Conservation (phyloP, 768 basidiomycete genomes). For the Russula sp. region DNA sequence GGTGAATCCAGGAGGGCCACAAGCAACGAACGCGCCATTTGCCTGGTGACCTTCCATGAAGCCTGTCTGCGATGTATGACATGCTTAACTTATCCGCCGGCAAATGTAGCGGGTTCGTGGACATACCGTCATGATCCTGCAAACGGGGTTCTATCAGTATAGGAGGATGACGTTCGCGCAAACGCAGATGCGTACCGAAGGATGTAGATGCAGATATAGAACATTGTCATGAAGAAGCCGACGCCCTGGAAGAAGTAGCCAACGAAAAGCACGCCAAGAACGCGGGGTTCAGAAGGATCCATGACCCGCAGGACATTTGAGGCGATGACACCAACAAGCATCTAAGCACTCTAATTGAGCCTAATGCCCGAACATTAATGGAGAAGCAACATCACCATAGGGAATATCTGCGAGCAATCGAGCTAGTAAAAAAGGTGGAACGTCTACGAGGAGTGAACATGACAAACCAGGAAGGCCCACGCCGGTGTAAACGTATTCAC, state of each 20-base stretch:
- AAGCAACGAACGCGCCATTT: slow-evolving; percentile 43
- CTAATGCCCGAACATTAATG: background rate
- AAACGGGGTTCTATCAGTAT: background rate
- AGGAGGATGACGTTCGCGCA: background rate
- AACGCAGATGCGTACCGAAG: slow-evolving; percentile 33
- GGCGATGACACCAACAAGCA: slow-evolving; percentile 45
- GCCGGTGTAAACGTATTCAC: slow-evolving; percentile 36
- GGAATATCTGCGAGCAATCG: slow-evolving; percentile 30
- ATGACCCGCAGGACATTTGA: slow-evolving; percentile 39
- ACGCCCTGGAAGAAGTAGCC: slow-evolving; percentile 47
- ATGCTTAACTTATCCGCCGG: background rate
- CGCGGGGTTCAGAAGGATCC: slow-evolving; percentile 32
- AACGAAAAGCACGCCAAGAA: slow-evolving; percentile 37
- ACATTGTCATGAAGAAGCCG: slow-evolving; percentile 46
- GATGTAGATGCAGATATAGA: slow-evolving; percentile 46
- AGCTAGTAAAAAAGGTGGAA: background rate
- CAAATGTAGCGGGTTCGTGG: background rate
- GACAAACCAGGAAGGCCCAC: slow-evolving; percentile 36
- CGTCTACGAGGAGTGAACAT: background rate
- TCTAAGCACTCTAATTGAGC: slow-evolving; percentile 28
- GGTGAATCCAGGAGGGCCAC: slow-evolving; percentile 46
- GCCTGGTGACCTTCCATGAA: slow-evolving; percentile 45
- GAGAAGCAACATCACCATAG: slow-evolving; percentile 25
- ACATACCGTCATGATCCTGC: slow-evolving; percentile 38
- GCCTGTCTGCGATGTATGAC: slow-evolving; percentile 33